A percentile compares a stretch with the other conserved stretches of the same genome.
phyloP scores from a whole-genome alignment of 495 filamentous ascomycete genomes.

The Penicillium bialowiezense region DNA sequence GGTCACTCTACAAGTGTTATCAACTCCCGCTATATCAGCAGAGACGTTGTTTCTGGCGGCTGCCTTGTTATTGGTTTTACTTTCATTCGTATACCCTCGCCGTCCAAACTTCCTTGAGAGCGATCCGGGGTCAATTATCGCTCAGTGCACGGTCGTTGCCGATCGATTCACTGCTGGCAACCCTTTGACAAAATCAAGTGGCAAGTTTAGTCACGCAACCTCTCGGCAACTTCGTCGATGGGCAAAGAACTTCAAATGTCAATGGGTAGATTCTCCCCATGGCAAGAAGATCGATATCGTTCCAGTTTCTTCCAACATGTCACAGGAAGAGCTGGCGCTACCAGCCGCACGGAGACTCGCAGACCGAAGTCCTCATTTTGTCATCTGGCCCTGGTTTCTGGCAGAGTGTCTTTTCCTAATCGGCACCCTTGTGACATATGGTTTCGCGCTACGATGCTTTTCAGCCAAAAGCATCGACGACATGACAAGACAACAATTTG shows the following conservation, averaged over 20 bases:
- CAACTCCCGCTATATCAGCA: slow-evolving; percentile 8
- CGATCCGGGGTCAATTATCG: slow-evolving; percentile 19
- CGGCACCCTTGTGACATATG: slow-evolving; percentile 4
- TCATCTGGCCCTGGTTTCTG: slow-evolving; percentile 18
- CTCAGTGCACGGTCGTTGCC: slow-evolving; percentile 18
- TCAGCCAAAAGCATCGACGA: slow-evolving; percentile 10
- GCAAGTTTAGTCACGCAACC: slow-evolving; percentile 9
- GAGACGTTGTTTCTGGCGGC: slow-evolving; percentile 11
- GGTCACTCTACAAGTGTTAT: slow-evolving; percentile 2
- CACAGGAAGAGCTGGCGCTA: slow-evolving; percentile 4
- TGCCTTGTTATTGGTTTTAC: not conserved
- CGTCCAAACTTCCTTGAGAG: slow-evolving; percentile 13
- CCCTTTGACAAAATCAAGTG: slow-evolving; percentile 1
- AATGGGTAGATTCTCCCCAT: slow-evolving; percentile 7
- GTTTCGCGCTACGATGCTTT: slow-evolving; percentile 7
- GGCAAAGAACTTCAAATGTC: slow-evolving; percentile 15
- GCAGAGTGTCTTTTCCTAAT: slow-evolving; percentile 18
- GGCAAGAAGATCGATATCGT: slow-evolving; percentile 12
- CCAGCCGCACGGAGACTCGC: not conserved
- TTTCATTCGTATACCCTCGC: slow-evolving; percentile 8
- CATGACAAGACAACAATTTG: slow-evolving; percentile 7
- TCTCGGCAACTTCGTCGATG: slow-evolving; percentile 22
- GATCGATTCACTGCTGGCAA: slow-evolving; percentile 7
- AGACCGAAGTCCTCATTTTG: slow-evolving; percentile 20
- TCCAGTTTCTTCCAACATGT: not conserved